Base-by-base conservation (phyloP, 2,329 filamentous ascomycete species). In the Ceratocystis harringtonii region DNA sequence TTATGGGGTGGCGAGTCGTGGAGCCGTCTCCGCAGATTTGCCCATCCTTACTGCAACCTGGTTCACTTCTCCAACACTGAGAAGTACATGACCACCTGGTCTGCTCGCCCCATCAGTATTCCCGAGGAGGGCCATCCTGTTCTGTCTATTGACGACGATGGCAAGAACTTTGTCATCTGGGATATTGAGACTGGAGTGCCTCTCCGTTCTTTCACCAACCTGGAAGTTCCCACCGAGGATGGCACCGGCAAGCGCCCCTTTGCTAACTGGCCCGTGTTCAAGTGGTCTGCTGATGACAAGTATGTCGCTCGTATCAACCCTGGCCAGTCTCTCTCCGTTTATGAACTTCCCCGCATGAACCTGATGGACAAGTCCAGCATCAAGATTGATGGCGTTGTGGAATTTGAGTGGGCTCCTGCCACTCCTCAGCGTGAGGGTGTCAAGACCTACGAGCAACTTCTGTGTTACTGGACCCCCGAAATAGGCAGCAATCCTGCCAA, bases 131-230 rank as follows among this genome's bases (percentile, higher is more conserved):
- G 89, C 69, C 88, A 95, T 75, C 87, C 89, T 1, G 80, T 88
- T n/a, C 81, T 96, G 62, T 86, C 89, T 2, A 80, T 91, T 68
- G 94, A 97, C 72, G 94, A 99, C 73, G 92, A 99, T 71, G 94
- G 94, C 76, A 97, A 97, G 82, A 96, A 97, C 82, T 97, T 97
- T 76, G 88, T 99, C 73, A 92, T 99, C 73, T 99, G 94, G 94
- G 92, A 97, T 73, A 87, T 97, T 68, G 88, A 89, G 63, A 94
- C 92, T 8, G 86, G 85, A 71, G 89, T 92, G 75, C 90, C 92
- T 66, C 82, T 99, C 62, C 89, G 94, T 69, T 97, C 94, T 0
- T 99, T 99, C 74, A 86, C 90, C 69, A 95, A 92, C 70, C 83
- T 96, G 69, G 94, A 99, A 70, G 78, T 89, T 15, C 84, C 89